Evolutionary conservation across 2,329 filamentous ascomycete species (phyloP).

Genomic region (Pleoardoris graminearum): DNA sequence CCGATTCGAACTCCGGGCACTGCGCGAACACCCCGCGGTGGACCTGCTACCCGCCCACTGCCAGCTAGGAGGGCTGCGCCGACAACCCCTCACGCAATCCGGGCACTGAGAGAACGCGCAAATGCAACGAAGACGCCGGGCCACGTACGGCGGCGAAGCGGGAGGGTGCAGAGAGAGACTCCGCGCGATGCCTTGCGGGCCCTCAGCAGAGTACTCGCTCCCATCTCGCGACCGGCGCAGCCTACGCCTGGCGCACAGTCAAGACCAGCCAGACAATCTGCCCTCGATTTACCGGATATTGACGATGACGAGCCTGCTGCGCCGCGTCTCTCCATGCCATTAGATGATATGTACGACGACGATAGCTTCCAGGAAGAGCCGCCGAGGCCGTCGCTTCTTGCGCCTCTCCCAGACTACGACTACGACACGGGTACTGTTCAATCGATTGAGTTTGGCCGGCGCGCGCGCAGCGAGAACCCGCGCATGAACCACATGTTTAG

Average conservation of each 20-base stretch:
- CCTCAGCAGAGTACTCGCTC: slow-evolving; percentile 58
- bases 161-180: slow-evolving; percentile 56
- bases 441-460: slow-evolving; percentile 53
- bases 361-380: slow-evolving; percentile 47
- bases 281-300: slow-evolving; percentile 49
- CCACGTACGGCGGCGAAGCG: slow-evolving; percentile 53
- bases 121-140: slow-evolving; percentile 56
- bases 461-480: slow-evolving; percentile 45
- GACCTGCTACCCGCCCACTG: slow-evolving; percentile 37
- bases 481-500: slow-evolving; percentile 41
- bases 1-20: slow-evolving; percentile 41
- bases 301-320: slow-evolving; percentile 50
- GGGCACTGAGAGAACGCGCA: slow-evolving; percentile 57
- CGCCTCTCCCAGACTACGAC: slow-evolving; percentile 39
- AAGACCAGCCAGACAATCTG: slow-evolving; percentile 33
- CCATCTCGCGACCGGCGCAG: slow-evolving; percentile 50
- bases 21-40: slow-evolving; percentile 40
- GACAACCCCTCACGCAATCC: slow-evolving; percentile 59
- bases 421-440: slow-evolving; percentile 51
- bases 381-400: slow-evolving; percentile 43
- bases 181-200: slow-evolving; percentile 59
- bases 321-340: slow-evolving; percentile 48
- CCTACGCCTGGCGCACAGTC: slow-evolving; percentile 51
- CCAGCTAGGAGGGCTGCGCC: slow-evolving; percentile 48
- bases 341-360: slow-evolving; percentile 50